Evolutionary conservation across 1,139 yeast species (phyloP), one percentile per base, ranked within the genome.

Genomic region (Candida glucosophila): DNA sequence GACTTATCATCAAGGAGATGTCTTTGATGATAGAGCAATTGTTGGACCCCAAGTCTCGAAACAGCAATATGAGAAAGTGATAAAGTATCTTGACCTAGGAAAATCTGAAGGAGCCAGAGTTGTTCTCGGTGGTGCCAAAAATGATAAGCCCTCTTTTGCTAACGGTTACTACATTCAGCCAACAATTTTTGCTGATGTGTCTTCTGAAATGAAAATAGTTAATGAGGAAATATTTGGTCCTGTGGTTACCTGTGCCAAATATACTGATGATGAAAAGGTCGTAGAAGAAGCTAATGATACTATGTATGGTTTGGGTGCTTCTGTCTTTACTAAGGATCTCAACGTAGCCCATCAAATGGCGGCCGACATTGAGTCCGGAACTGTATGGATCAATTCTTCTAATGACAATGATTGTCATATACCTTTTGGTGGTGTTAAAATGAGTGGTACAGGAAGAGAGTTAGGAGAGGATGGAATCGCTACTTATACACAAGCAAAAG

Each of bases 391-490:
- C 45, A 59, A 54, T 38, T 74, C 88, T 7, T 75, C 88, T 28
- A 83, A 85, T 48, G 90, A 81, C 49, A 75, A 82, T 28, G 88
- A 78, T 43, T 54, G 63, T 32, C 76, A 73, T 40, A 65, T 81
- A 37, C 95, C 95, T 34, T 85, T 85, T 48, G 95, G 95, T 18
- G 71, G 71, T 28, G 68, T 62, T 22, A 85, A 85, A 61, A 66
- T 73, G 75, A 72, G 83, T 43, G 95, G 95, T 40, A 67, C 81
- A 36, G 95, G 95, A 30, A 73, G 93, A 50, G 95, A 85, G 57
- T 66, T 85, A 40, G 95, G 95, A 31, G 79, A 78, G 47, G 76
- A 77, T 44, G 95, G 95, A 33, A 64, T 85, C 32, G 63, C 68
- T 30, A 68, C 74, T 37, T 85, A 83, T 58, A 75, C 92, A 19